Evolutionary conservation across 2,329 filamentous ascomycete genomes (phyloP).

Genomic region (Nannizziopsis arthrosporioides): DNA sequence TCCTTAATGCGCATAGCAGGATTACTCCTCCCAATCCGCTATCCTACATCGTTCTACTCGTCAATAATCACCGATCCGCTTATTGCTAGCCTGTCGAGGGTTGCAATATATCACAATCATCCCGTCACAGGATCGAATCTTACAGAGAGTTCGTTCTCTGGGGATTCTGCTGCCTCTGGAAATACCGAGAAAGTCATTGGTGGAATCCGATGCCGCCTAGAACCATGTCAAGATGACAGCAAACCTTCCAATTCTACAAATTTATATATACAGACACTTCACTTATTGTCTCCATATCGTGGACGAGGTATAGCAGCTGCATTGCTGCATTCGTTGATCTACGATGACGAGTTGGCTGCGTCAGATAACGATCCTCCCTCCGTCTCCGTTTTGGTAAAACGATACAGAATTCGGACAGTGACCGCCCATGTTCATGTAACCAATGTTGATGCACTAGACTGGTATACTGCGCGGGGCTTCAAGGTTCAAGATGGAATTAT

Average conservation of each 20-base stretch:
- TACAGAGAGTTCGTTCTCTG: slow-evolving; percentile 11
- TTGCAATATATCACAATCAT: slow-evolving; percentile 46
- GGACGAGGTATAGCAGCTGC: slow-evolving; percentile 46
- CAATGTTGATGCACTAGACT: slow-evolving; percentile 48
- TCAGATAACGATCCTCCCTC: slow-evolving; percentile 2
- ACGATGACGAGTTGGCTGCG: slow-evolving; percentile 11
- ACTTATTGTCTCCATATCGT: slow-evolving; percentile 49
- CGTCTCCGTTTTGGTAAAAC: slow-evolving; percentile 32
- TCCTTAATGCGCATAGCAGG: slow-evolving; percentile 47
- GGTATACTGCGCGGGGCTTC: slow-evolving; percentile 51
- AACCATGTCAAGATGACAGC: slow-evolving; percentile 22
- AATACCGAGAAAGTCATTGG: slow-evolving; percentile 36
- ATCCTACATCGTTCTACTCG: slow-evolving; percentile 50
- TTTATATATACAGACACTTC: slow-evolving; percentile 52
- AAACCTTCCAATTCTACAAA: slow-evolving; percentile 23
- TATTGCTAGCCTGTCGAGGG: slow-evolving; percentile 44
- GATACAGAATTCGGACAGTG: slow-evolving; percentile 42
- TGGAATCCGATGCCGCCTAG: slow-evolving; percentile 39
- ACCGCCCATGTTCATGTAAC: slow-evolving; percentile 55
- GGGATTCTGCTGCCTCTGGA: slow-evolving; percentile 1
- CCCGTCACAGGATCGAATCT: slow-evolving; percentile 22
- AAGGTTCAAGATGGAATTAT: slow-evolving; percentile 39
- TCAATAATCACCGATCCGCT: slow-evolving; percentile 46
- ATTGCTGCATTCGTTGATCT: slow-evolving; percentile 38
- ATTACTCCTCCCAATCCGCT: slow-evolving; percentile 49